These are phyloP conservation scores for Elymus sibiricus DNA, from an alignment of 176 grass and related monocot species.

Conservation along the genomic window DNA sequence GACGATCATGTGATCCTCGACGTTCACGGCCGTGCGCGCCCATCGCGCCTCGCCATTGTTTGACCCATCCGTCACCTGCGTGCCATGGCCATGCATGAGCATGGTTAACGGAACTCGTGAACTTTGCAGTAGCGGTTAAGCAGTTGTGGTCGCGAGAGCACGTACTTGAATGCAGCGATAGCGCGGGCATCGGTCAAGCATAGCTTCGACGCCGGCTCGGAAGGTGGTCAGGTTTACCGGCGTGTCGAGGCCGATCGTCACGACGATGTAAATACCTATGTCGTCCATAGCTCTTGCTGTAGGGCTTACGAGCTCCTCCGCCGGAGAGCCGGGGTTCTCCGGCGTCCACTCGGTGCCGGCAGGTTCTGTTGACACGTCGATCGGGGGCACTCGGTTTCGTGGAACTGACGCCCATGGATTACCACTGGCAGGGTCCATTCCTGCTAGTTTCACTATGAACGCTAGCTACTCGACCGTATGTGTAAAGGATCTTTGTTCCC, in stretches of 20 bases:
- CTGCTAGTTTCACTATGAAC: neutral
- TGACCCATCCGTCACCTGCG: neutral
- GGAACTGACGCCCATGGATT: neutral
- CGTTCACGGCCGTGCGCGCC: conserved; percentile 41
- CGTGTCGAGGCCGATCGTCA: neutral
- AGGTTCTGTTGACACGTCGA: neutral
- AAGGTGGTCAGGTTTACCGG: neutral
- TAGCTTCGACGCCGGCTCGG: neutral
- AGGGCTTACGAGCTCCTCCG: neutral
- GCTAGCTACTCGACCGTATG: too few species aligned
- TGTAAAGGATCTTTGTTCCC: too few species aligned
- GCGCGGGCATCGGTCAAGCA: neutral
- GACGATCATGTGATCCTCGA: conserved; percentile 59
- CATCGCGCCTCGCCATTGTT: conserved; percentile 17
- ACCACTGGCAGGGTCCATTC: neutral
- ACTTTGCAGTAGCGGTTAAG: too few species aligned
- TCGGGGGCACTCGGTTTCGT: neutral
- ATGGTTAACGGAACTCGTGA: too few species aligned
- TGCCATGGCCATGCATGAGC: neutral
- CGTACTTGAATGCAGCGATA: neutral
- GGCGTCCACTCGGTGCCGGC: neutral
- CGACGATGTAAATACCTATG: neutral
- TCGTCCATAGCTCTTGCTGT: neutral
- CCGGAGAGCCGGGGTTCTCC: neutral
- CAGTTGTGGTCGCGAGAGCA: too few species aligned